A percentile compares a stretch with the other conserved stretches of the same genome.
Conservation (phyloP, 768 basidiomycete genomes). For the Hydnomerulius pinastri region DNA sequence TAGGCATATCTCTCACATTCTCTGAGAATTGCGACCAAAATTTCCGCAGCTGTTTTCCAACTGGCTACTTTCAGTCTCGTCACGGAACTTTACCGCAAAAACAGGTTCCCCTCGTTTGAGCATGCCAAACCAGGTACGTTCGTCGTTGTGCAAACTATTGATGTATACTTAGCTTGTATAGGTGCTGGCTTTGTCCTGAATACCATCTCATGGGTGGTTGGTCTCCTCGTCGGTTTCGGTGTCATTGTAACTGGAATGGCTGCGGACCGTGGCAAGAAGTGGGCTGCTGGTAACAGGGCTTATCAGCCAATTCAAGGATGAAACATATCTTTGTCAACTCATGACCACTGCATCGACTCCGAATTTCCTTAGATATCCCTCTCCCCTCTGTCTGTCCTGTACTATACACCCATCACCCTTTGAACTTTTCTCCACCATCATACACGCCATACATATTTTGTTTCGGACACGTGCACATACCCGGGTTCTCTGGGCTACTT, state of each 20-base stretch:
- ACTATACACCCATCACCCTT: neutral
- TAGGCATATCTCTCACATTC: constrained; percentile 19
- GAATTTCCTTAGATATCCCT: neutral
- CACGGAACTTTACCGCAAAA: constrained; percentile 55
- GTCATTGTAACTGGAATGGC: constrained; percentile 64
- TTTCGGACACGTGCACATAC: neutral
- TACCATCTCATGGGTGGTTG: constrained; percentile 60
- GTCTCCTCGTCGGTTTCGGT: constrained; percentile 50
- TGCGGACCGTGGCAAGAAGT: constrained; percentile 49
- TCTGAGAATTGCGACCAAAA: neutral
- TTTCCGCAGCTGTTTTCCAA: constrained; percentile 52
- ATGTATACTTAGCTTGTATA: constrained; percentile 27
- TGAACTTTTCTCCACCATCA: neutral
- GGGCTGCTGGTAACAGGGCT: constrained; percentile 78
- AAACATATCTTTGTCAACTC: neutral
- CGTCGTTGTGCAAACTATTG: neutral
- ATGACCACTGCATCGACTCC: no score
- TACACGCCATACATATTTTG: neutral
- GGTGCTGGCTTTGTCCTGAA: constrained; percentile 63
- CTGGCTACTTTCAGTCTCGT: constrained; percentile 64
- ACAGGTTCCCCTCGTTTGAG: constrained; percentile 51
- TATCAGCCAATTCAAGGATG: constrained; percentile 44
- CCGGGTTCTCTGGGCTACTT: neutral
- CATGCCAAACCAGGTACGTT: constrained; percentile 60
- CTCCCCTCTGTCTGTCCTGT: neutral